Evolutionary conservation across 139 green algal species (phyloP), one percentile per base, ranked within the genome.

Genomic region (Diplosphaera chodatii): DNA sequence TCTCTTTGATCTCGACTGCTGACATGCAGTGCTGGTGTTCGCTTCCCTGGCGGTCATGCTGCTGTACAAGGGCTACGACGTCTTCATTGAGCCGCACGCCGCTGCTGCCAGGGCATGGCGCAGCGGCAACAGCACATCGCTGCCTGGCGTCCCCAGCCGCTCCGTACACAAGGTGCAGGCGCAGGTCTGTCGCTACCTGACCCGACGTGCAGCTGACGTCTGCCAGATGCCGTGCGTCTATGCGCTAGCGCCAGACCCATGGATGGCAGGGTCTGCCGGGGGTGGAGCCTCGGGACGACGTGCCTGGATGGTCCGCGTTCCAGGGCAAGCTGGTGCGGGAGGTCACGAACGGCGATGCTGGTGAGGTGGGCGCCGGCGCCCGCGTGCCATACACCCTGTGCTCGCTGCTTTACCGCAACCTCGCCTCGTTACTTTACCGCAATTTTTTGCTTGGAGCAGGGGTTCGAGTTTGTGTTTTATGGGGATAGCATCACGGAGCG

Each of bases 401-500:
- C 13, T 27, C 37, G 13, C 37, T 48, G 37, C 8, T 13, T 48
- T 48, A 21, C 13, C 10, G 37, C 37, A 21, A 48, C 13, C 10
- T 13, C 13, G 37, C 37, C 8, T 8, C 37, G 37, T 48, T 13
- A 48, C 37, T 48, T 8, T 13, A 48, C 37, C n/a, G n/a, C n/a
- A n/a, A n/a, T n/a, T n/a, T n/a, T n/a, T 25, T 10, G 13, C 3
- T 59, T n/a, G 8, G 16, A 5, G 16, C 74, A 78, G 74, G 68
- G 67, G 28, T 68, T 40, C 55, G 64, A 75, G 4, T 1, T 72
- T 2, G 32, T 72, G 1, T 75, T 75, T 33, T 79, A 79, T 37
- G 74, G 74, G 23, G 68, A 79, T 32, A 69, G 41, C 48, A 87
- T 87, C 64, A 86, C 70, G 6, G 82, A 87, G 63, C 40, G 64